Evolutionary conservation across 83 land plant genomes (phyloP), one percentile per base, ranked within the genome.

Genomic region (Diphasiastrum complanatum): DNA sequence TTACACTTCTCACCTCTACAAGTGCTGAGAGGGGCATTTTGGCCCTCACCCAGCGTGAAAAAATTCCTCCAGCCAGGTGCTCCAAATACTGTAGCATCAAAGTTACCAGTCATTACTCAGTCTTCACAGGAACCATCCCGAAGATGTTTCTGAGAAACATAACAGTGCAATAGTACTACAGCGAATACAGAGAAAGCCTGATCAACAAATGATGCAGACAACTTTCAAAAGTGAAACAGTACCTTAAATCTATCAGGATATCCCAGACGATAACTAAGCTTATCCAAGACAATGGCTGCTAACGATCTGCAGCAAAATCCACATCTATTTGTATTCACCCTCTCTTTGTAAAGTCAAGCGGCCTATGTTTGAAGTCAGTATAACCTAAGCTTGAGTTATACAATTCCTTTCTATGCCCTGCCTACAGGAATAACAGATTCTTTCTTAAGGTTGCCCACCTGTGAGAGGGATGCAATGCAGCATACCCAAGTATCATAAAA

Each of bases 61-160:
- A 71, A 33, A 89, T 68, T 34, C 71, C 58, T 26, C 82, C 83
- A 68, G 86, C 61, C 33, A 86, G 65, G 37, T 83, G 80, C 58
- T 83, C 85, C 58, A 89, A 45, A 43, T 83, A 89, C 96, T 89
- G 65, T n/a, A n/a, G n/a, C n/a, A n/a, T n/a, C n/a, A n/a, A n/a
- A n/a, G n/a, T n/a, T n/a, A n/a, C n/a, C n/a, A n/a, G n/a, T n/a
- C n/a, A n/a, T n/a, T n/a, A n/a, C n/a, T n/a, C n/a, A n/a, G n/a
- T n/a, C n/a, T n/a, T n/a, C n/a, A n/a, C n/a, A n/a, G n/a, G n/a
- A n/a, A n/a, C n/a, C n/a, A n/a, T n/a, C n/a, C n/a, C n/a, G 12
- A 40, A 40, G 16, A n/a, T n/a, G n/a, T n/a, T n/a, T n/a, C n/a
- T n/a, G n/a, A n/a, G n/a, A n/a, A n/a, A n/a, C n/a, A n/a, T n/a